Evolutionary conservation across 129 eudicot species (phyloP).

Genomic region (Lonicera japonica): DNA sequence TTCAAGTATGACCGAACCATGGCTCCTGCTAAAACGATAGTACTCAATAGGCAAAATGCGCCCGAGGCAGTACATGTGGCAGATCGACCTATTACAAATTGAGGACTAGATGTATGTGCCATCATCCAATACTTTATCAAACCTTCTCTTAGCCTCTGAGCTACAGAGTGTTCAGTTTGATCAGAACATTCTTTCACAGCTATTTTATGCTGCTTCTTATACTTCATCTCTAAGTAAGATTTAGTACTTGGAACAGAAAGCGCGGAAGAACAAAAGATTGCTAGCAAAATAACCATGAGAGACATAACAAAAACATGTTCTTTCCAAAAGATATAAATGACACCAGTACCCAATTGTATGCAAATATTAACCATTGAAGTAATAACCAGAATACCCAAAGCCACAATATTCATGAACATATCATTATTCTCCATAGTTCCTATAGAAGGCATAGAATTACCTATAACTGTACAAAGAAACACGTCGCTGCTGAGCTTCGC

Average conservation of each 20-base stretch:
- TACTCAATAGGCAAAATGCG: slow-evolving; percentile 6
- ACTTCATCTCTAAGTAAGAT: slow-evolving; percentile 16
- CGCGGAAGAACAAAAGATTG: slow-evolving; percentile 18
- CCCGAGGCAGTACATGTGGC: slow-evolving; percentile 14
- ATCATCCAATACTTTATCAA: slow-evolving; percentile 25
- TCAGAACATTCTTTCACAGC: slow-evolving; percentile 4
- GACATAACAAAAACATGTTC: slow-evolving; percentile 10
- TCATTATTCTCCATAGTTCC: slow-evolving; percentile 16
- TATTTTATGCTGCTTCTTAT: slow-evolving; percentile 3
- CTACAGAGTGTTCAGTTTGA: background rate
- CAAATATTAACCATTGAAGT: slow-evolving; percentile 19
- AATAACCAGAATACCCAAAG: slow-evolving; percentile 20
- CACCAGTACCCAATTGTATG: slow-evolving; percentile 19
- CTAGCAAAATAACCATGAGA: slow-evolving; percentile 13
- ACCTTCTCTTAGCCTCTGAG: slow-evolving; percentile 15
- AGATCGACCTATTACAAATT: slow-evolving; percentile 17
- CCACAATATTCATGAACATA: slow-evolving; percentile 17
- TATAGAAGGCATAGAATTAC: slow-evolving; percentile 19
- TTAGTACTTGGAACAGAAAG: slow-evolving; percentile 19
- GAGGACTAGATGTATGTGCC: slow-evolving; percentile 16
- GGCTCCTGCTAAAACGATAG: slow-evolving; percentile 5
- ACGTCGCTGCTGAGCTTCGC: slow-evolving; percentile 7
- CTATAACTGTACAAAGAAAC: slow-evolving; percentile 16
- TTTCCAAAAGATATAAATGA: slow-evolving; percentile 1
- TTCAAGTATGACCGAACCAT: background rate